phyloP scores from a whole-genome alignment of 176 grass and related monocot species.

The Neostapfia colusana region DNA sequence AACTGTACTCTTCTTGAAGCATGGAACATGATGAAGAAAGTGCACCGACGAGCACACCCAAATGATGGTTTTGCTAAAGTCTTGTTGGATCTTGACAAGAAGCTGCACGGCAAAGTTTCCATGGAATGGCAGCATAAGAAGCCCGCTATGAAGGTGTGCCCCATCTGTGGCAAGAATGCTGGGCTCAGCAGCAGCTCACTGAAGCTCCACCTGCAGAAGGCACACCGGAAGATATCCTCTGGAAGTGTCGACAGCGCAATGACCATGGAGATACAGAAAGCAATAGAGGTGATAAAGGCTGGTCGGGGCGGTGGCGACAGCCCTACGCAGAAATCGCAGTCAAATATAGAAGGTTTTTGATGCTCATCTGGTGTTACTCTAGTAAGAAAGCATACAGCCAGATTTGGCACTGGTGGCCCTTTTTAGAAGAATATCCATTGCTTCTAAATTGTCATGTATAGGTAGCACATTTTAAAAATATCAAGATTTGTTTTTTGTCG shows the following conservation, averaged over 20 bases:
- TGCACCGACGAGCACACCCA: conserved; percentile 74
- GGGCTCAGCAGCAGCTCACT: conserved; percentile 90
- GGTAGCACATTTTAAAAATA: not conserved
- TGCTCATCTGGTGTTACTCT: not conserved
- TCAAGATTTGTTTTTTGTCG: not conserved
- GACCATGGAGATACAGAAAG: conserved; percentile 77
- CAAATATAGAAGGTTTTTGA: conserved; percentile 46
- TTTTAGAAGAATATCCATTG: not conserved
- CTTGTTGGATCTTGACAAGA: conserved; percentile 73
- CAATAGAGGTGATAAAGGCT: conserved; percentile 54
- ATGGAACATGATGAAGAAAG: conserved; percentile 84
- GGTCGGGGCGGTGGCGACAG: conserved; percentile 43
- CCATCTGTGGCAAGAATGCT: conserved; percentile 80
- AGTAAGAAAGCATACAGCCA: not conserved
- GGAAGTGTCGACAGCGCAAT: conserved; percentile 85
- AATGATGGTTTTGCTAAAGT: conserved; percentile 89
- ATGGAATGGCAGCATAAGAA: conserved; percentile 87
- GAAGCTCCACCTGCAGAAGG: conserved; percentile 91
- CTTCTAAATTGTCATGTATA: not conserved
- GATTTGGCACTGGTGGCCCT: not conserved
- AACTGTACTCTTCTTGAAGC: conserved; percentile 75
- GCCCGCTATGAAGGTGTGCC: conserved; percentile 80
- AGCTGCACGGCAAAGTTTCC: conserved; percentile 63
- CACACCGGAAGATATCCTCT: conserved; percentile 66
- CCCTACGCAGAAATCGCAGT: conserved; percentile 45